Base-by-base conservation (phyloP, 805 yeast species). In the Yamadazyma sp. region DNA sequence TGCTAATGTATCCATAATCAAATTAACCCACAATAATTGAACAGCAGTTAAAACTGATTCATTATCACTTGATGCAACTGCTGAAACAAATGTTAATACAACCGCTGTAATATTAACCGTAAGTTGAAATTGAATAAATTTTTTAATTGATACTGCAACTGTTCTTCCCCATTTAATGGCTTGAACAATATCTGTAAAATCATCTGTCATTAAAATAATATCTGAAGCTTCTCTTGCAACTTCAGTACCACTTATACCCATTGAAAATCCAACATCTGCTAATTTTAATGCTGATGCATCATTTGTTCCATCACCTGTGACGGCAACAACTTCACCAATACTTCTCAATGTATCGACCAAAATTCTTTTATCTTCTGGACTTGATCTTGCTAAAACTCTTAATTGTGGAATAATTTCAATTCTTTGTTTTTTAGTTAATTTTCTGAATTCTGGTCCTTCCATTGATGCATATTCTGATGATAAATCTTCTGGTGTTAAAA, bases 141-240 rank as follows among this genome's bases (percentile, higher is more conserved):
- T 93, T 62, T 88, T 86, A 53, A 93, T 95, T 2, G 97, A 88
- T 20, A 83, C 81, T 14, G 95, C 82, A 42, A 93, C 98, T 35
- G 97, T 89, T 61, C 99, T 76, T 35, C 99, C 99, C 98, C 98
- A 93, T 61, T 87, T 86, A 52, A 93, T 86, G 15, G 98, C 99
- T 57, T 86, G 86, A 30, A 93, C 98, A 60, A 93, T 93, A 27
- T 94, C 89, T 4, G 86, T 70, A 55, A 93, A 93, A 65, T 93
- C 95, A 64, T 93, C 96, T 30, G 91, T 89, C 93, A 86, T 86
- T 44, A 86, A 72, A 47, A 86, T 86, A 48, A 86, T 86, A 62
- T 86, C 95, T 7, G 91, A 86, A 6, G 98, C 98, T 57, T 93
- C 99, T 59, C 96, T 78, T 7, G 99, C 98, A 43, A 93, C 98